Evolutionary conservation across 1,284 basidiomycete genomes (phyloP).

Genomic region (Mrakiaceae sp.): DNA sequence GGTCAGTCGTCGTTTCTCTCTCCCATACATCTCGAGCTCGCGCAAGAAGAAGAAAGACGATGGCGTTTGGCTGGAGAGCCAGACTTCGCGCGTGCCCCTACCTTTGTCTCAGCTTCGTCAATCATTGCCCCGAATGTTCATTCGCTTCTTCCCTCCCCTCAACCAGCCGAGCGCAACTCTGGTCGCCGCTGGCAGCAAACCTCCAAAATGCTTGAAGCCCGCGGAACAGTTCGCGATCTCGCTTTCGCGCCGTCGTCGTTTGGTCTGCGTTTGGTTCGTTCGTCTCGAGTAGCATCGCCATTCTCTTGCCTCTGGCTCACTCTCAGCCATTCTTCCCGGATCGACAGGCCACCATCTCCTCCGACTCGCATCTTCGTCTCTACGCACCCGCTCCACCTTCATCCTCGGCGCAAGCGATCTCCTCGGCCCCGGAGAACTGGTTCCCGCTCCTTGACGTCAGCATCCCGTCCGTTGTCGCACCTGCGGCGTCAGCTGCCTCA

Average conservation of each 20-base stretch:
- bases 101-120: too few species aligned
- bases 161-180: slow-evolving; percentile 4
- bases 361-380: slow-evolving; percentile 71
- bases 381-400: slow-evolving; percentile 83
- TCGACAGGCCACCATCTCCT: slow-evolving; percentile 64
- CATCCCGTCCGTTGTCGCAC: not conserved
- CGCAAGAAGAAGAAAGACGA: too few species aligned
- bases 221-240: slow-evolving; percentile 67
- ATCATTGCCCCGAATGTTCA: too few species aligned
- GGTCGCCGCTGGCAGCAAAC: slow-evolving; percentile 59
- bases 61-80: too few species aligned
- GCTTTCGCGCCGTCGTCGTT: slow-evolving; percentile 65
- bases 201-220: slow-evolving; percentile 58
- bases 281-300: too few species aligned
- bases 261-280: slow-evolving; percentile 59
- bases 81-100: too few species aligned
- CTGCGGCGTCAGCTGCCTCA: not conserved
- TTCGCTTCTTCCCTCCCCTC: not conserved
- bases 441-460: not conserved
- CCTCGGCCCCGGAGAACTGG: not conserved
- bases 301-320: too few species aligned
- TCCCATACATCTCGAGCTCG: not conserved
- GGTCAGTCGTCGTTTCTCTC: slow-evolving; percentile 9
- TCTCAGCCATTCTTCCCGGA: too few species aligned
- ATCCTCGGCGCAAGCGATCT: slow-evolving; percentile 37